These are phyloP conservation scores for Trichoderma pleuroti DNA, from an alignment of 2,329 filamentous ascomycete species.

Conservation along the genomic window DNA sequence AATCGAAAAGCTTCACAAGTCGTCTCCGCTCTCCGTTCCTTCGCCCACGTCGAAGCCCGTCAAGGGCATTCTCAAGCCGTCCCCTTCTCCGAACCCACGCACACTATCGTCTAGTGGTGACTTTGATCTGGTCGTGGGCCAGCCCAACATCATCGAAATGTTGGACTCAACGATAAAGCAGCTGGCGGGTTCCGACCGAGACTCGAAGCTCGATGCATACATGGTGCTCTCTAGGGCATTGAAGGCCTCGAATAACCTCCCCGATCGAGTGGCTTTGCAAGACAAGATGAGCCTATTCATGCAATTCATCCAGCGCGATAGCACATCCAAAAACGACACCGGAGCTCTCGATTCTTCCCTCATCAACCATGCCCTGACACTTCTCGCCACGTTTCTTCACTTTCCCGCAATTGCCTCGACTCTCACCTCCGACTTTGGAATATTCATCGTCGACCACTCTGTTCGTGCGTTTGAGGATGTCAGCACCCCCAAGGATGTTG, in stretches of 20 bases:
- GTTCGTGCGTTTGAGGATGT: conserved; percentile 69
- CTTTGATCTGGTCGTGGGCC: conserved; percentile 37
- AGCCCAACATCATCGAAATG: conserved; percentile 68
- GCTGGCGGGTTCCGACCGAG: conserved; percentile 69
- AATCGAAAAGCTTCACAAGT: conserved; percentile 35
- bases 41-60: conserved; percentile 45
- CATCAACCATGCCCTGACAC: conserved; percentile 70
- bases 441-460: conserved; percentile 76
- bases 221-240: conserved; percentile 71
- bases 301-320: conserved; percentile 80
- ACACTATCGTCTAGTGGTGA: conserved; percentile 40
- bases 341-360: conserved; percentile 64
- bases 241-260: conserved; percentile 77
- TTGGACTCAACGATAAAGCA: conserved; percentile 80
- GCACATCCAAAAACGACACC: conserved; percentile 57
- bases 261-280: conserved; percentile 67
- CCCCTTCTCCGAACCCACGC: conserved; percentile 46
- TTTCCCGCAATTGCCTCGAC: conserved; percentile 66
- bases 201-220: conserved; percentile 80
- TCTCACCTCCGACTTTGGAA: conserved; percentile 73
- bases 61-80: conserved; percentile 76
- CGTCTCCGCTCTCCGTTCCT: conserved; percentile 41
- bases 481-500: conserved; percentile 68
- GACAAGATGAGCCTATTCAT: conserved; percentile 74
- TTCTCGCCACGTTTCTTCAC: conserved; percentile 74